phyloP scores from a whole-genome alignment of 306 rosid genomes.

The Neltuma alba region DNA sequence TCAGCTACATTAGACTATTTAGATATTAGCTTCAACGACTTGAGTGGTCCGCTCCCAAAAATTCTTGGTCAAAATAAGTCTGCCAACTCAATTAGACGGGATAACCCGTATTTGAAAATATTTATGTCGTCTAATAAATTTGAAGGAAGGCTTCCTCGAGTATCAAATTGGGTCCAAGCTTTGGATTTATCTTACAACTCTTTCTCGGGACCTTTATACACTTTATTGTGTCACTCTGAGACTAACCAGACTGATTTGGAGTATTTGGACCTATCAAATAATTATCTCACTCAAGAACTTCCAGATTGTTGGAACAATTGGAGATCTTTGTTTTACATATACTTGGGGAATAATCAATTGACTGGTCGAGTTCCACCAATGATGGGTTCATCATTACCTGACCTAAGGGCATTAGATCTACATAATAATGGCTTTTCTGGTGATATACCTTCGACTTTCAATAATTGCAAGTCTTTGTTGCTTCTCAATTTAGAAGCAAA shows the following conservation, averaged over 20 bases:
- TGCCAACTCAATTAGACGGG: too few species aligned
- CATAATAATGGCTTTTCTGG: neutral
- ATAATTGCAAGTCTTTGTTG: neutral
- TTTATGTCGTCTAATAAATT: neutral
- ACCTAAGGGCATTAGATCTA: neutral
- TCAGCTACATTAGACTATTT: fast-evolving
- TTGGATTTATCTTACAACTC: neutral
- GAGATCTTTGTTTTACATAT: neutral
- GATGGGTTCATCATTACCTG: neutral
- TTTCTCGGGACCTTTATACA: neutral
- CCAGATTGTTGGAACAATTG: neutral
- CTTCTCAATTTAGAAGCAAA: neutral
- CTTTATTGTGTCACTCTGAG: neutral
- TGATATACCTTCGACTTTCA: neutral
- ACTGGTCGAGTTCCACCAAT: neutral
- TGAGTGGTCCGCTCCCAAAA: neutral
- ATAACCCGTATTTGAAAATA: fast-evolving
- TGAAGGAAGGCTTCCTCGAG: neutral
- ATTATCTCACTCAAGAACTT: neutral
- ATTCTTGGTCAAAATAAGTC: neutral
- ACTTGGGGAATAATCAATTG: neutral
- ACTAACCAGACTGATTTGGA: too few species aligned
- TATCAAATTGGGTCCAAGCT: fast-evolving
- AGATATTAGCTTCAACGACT: neutral
- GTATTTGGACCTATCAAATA: neutral